Evolutionary conservation across 805 yeast species (phyloP).

Genomic region (Ogataea degrootiae): DNA sequence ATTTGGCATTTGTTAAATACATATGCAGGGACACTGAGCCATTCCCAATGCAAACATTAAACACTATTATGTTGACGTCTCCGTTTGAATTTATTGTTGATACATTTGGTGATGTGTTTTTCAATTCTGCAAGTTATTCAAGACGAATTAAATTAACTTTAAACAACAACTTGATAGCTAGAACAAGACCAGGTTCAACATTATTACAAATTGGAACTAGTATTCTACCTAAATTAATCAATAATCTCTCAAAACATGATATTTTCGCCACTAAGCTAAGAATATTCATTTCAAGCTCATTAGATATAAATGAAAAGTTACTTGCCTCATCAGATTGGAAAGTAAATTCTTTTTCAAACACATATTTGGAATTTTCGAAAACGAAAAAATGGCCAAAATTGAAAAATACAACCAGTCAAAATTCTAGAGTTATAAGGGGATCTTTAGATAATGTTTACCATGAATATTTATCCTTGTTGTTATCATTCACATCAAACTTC

Average conservation of each 20-base stretch:
- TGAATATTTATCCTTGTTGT: slow-evolving; percentile 14
- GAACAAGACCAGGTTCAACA: slow-evolving; percentile 29
- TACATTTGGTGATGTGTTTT: slow-evolving; percentile 18
- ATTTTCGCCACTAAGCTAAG: slow-evolving; percentile 20
- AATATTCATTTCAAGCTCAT: slow-evolving; percentile 20
- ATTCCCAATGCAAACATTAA: slow-evolving; percentile 27
- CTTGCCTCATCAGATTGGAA: slow-evolving; percentile 26
- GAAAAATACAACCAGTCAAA: not conserved
- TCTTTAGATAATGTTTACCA: slow-evolving; percentile 7
- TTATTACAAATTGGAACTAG: slow-evolving; percentile 26
- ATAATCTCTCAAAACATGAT: slow-evolving; percentile 20
- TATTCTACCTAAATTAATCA: slow-evolving; percentile 16
- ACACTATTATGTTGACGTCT: slow-evolving; percentile 16
- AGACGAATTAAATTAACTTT: slow-evolving; percentile 22
- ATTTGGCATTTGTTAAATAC: slow-evolving; percentile 10
- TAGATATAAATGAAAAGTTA: slow-evolving; percentile 28
- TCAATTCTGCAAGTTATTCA: slow-evolving; percentile 1
- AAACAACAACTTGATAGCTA: slow-evolving; percentile 25
- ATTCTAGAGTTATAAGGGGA: slow-evolving; percentile 5
- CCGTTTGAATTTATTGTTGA: slow-evolving; percentile 19
- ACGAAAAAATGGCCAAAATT: slow-evolving; percentile 15
- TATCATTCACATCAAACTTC: slow-evolving; percentile 15
- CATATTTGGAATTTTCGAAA: slow-evolving; percentile 16
- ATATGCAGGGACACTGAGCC: slow-evolving; percentile 5
- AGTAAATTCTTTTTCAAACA: slow-evolving; percentile 14